Conservation (phyloP, 179 eudicot genomes). For the Silene coronaria region DNA sequence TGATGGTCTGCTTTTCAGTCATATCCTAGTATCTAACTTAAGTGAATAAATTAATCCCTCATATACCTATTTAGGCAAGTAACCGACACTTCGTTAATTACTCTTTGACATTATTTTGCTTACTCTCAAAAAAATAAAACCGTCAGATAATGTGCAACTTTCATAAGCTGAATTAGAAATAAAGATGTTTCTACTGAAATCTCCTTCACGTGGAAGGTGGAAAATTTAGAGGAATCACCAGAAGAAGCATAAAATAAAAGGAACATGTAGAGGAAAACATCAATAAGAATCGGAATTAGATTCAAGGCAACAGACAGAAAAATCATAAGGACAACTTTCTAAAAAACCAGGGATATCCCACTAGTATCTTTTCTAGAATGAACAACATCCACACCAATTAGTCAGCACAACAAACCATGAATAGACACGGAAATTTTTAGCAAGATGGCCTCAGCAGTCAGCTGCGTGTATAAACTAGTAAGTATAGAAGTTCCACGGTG, state of each 20-base stretch:
- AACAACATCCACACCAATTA: neutral
- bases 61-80: neutral
- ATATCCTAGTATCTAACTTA: neutral
- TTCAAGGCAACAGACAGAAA: neutral
- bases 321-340: neutral
- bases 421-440: neutral
- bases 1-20: neutral
- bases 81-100: neutral
- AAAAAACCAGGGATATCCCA: neutral
- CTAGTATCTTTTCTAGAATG: neutral
- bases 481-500: neutral
- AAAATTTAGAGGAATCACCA: neutral
- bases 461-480: neutral
- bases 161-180: neutral
- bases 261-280: neutral
- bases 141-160: neutral
- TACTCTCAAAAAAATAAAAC: no score
- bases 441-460: neutral
- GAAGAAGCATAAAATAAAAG: neutral
- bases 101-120: neutral
- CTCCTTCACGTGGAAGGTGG: neutral
- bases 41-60: neutral
- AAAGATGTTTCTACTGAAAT: neutral
- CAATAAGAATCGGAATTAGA: neutral
- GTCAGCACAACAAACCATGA: neutral